A percentile compares a stretch with the other conserved stretches of the same genome.
Evolutionary conservation across 306 rosid genomes (phyloP).

Genomic region (Trichosanthes cucumerina): DNA sequence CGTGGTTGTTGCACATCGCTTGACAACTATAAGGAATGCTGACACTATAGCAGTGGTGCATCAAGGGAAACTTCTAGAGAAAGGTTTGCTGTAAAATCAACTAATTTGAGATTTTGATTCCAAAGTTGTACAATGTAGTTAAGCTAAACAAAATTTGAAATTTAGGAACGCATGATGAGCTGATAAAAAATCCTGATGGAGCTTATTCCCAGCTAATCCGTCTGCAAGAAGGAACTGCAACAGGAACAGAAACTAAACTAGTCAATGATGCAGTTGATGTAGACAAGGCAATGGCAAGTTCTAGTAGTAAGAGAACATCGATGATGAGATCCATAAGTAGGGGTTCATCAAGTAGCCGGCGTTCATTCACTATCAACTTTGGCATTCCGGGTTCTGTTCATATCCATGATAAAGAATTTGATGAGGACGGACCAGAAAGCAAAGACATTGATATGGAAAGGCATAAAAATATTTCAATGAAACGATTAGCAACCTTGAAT

Average conservation of each 20-base stretch:
- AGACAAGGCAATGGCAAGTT: conserved; percentile 15
- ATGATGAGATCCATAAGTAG: conserved; percentile 31
- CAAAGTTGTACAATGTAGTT: neutral
- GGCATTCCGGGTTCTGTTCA: conserved; percentile 21
- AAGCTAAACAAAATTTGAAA: neutral
- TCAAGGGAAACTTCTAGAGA: conserved; percentile 67
- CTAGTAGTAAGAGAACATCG: conserved; percentile 22
- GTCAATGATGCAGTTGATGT: conserved; percentile 18
- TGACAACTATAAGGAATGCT: conserved; percentile 76
- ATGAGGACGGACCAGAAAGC: neutral
- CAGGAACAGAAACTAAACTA: conserved; percentile 12
- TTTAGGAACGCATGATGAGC: conserved; percentile 60
- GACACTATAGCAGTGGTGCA: conserved; percentile 77
- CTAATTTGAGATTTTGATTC: neutral
- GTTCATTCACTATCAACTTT: conserved; percentile 22
- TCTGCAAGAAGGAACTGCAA: conserved; percentile 45
- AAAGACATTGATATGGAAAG: conserved; percentile 5
- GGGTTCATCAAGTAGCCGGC: conserved; percentile 29
- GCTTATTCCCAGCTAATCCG: conserved; percentile 75
- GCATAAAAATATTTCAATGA: conserved; percentile 27
- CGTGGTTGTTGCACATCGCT: conserved; percentile 82
- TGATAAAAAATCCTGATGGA: conserved; percentile 46
- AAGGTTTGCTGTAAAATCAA: conserved; percentile 29
- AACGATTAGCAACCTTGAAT: conserved; percentile 47
- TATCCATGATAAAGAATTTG: conserved; percentile 9